Conservation (phyloP, 2,329 filamentous ascomycete species). For the Trichoderma simmonsii region DNA sequence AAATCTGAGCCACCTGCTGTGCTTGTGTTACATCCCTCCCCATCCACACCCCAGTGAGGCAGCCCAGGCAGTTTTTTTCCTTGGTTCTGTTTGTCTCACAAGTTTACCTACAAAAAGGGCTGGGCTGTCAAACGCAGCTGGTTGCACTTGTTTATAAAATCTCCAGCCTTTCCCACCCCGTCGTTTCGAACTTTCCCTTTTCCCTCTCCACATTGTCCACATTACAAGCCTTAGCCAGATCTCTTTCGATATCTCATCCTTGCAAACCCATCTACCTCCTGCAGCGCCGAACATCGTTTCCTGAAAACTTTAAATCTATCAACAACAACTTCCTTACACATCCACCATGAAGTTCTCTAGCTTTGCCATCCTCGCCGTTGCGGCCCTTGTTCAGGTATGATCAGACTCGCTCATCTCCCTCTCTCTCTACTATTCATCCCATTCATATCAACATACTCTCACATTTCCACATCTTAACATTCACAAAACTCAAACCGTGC, state of each 20-base stretch:
- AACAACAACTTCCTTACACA: not conserved
- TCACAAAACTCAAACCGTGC: not conserved
- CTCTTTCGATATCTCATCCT: not conserved
- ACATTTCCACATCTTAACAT: not conserved
- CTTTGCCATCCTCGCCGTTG: constrained; percentile 32
- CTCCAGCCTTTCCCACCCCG: not conserved
- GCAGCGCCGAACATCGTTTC: not conserved
- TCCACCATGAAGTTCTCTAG: constrained; percentile 39
- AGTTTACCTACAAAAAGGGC: not conserved
- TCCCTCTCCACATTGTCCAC: not conserved
- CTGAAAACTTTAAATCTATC: not conserved
- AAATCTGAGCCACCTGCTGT: not conserved
- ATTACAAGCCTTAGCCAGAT: not conserved
- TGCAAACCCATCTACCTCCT: not conserved
- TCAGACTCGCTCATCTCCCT: not conserved
- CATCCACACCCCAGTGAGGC: not conserved
- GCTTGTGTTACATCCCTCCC: not conserved
- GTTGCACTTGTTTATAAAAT: not conserved
- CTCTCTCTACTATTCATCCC: not conserved
- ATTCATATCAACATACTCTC: not conserved
- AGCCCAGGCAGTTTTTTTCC: not conserved
- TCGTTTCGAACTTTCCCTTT: not conserved
- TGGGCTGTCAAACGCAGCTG: not conserved
- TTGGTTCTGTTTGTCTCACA: not conserved
- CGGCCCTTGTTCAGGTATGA: constrained; percentile 32